Conservation (phyloP, 179 eudicot genomes). For the Drosera spatulata region DNA sequence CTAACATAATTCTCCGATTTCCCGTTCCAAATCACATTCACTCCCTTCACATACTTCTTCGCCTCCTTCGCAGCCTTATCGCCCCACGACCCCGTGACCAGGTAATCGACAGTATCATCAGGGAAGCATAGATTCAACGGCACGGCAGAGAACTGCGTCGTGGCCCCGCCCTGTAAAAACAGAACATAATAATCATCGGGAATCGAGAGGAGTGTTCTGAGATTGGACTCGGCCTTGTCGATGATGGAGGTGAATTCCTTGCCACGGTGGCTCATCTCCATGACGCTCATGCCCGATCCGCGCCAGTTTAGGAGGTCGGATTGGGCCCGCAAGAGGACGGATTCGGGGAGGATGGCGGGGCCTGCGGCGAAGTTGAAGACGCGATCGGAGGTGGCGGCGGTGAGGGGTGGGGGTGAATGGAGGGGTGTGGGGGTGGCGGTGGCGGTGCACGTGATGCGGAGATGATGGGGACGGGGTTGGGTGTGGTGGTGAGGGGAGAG, state of each 20-base stretch:
- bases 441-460: too few species aligned
- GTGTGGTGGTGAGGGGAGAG: too few species aligned
- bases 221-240: slow-evolving; percentile 75
- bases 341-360: neutral
- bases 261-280: slow-evolving; percentile 97
- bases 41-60: slow-evolving; percentile 25
- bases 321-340: slow-evolving; percentile 42
- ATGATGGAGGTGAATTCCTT: slow-evolving; percentile 82
- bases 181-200: slow-evolving; percentile 54
- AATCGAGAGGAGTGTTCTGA: slow-evolving; percentile 43
- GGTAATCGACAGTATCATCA: slow-evolving; percentile 46
- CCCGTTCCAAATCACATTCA: slow-evolving; percentile 56
- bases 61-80: slow-evolving; percentile 90
- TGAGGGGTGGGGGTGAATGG: too few species aligned
- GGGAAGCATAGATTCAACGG: slow-evolving; percentile 56
- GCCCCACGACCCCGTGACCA: slow-evolving; percentile 91
- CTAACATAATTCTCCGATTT: slow-evolving; percentile 64
- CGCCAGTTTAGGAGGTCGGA: slow-evolving; percentile 73
- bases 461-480: too few species aligned
- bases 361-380: slow-evolving; percentile 1
- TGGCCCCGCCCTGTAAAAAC: slow-evolving; percentile 92
- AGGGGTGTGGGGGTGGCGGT: too few species aligned
- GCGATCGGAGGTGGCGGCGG: neutral
- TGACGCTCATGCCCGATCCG: slow-evolving; percentile 77
- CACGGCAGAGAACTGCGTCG: slow-evolving; percentile 73